phyloP scores from a whole-genome alignment of 148 eudicot genomes.

The Rhododendron ovatum region DNA sequence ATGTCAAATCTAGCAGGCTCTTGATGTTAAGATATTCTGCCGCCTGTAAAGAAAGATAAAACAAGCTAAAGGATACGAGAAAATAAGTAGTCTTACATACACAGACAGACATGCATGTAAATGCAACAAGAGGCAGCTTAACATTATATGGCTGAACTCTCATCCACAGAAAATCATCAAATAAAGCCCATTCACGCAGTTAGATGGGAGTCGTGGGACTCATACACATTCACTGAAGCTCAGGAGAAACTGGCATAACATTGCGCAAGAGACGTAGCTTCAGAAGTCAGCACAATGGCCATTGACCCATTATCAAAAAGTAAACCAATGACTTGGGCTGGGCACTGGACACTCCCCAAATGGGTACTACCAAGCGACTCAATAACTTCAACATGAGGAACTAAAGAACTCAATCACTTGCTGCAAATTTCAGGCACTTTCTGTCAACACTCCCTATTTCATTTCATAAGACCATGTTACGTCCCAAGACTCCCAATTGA shows the following conservation, averaged over 20 bases:
- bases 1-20: constrained; percentile 57
- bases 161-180: neutral
- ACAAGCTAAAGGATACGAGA: neutral
- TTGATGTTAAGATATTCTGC: constrained; percentile 60
- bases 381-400: neutral
- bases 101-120: neutral
- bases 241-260: neutral
- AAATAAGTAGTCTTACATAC: neutral
- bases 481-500: too few species aligned
- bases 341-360: neutral
- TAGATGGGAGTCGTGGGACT: neutral
- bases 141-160: neutral
- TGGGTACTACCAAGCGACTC: neutral
- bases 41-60: constrained; percentile 29
- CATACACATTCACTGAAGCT: neutral
- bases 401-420: neutral
- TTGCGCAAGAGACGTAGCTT: neutral
- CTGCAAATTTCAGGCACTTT: neutral
- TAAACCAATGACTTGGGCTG: neutral
- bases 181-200: neutral
- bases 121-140: neutral
- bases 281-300: neutral
- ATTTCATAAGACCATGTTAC: too few species aligned
- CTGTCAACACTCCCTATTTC: neutral
- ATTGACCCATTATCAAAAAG: neutral